Base-by-base conservation (phyloP, 148 eudicot species). In the Camellia granthamiana region DNA sequence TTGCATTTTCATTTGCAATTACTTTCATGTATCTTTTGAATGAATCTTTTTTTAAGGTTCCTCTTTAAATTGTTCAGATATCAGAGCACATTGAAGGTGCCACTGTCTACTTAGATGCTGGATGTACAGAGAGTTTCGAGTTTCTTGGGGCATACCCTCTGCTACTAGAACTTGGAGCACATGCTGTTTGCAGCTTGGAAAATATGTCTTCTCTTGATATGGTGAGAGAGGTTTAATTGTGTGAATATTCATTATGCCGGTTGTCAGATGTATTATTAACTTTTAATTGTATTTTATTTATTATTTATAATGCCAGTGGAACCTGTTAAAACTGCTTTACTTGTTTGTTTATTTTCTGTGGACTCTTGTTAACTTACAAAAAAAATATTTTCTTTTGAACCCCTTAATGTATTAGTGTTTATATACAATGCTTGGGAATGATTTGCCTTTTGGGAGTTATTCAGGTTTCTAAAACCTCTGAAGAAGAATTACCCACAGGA, bases 91-190 rank as follows among this genome's bases (percentile, higher is more conserved):
- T 93, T 79, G 89, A 85, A 61, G 98, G 88, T 81, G 88, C 99
- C 41, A 78, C 90, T 69, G 81, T 96, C 44, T 96, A 96, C 86
- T 84, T 96, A 80, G 99, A 96, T 87, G 92, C 93, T 75, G 99
- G 99, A 77, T 92, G 93, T 83, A 87, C 99, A 4, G 98, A 96
- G 88, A 92, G 99, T 85, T 96, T 92, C 86, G 93, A 96, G 77
- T 86, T 84, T 82, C 82, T 92, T 74, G 99, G 99, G 70, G 99
- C 95, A 74, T 90, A 88, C 64, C 86, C 97, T 79, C 72, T 91
- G 84, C 78, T 96, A 65, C 77, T 96, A 82, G 97, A 96, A 84
- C 90, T 91, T 77, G 98, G 99, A 59, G 98, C 84, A 30, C 89
- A 87, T 14, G 89, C 92, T 77, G 83, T 95, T 82, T 93, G 98